Conservation (phyloP, 257 asterid species). For the Oldenlandia corymbosa region DNA sequence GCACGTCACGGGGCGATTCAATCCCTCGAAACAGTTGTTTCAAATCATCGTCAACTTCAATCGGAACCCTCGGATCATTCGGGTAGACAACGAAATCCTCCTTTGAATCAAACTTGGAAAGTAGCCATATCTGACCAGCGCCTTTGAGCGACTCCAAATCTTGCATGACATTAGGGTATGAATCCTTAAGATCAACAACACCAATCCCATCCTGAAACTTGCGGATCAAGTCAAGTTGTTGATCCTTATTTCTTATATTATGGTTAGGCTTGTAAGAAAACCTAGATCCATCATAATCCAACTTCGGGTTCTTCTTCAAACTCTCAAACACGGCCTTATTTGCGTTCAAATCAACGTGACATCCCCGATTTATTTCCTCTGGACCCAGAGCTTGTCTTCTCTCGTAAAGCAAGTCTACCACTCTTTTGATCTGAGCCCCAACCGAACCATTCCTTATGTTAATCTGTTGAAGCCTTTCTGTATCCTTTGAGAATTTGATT, state of each 20-base stretch:
- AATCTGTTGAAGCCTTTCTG: constrained; percentile 78
- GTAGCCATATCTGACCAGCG: constrained; percentile 59
- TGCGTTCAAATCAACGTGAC: constrained; percentile 69
- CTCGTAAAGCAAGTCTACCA: constrained; percentile 74
- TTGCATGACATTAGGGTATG: constrained; percentile 77
- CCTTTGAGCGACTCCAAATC: constrained; percentile 74
- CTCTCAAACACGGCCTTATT: constrained; percentile 82
- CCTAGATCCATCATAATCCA: constrained; percentile 56
- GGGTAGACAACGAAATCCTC: constrained; percentile 84
- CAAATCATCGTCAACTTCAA: constrained; percentile 69
- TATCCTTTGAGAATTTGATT: constrained; percentile 74
- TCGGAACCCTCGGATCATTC: constrained; percentile 49
- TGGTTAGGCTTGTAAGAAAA: constrained; percentile 88
- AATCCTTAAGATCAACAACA: constrained; percentile 73
- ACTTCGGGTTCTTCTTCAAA: constrained; percentile 70
- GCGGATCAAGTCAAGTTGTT: constrained; percentile 50
- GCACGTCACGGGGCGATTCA: constrained; percentile 72
- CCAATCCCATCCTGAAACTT: constrained; percentile 64
- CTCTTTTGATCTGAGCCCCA: constrained; percentile 90
- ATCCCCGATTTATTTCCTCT: constrained; percentile 64
- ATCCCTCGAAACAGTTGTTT: constrained; percentile 57
- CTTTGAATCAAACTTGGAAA: constrained; percentile 64
- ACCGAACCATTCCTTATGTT: constrained; percentile 89
- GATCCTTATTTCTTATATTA: constrained; percentile 49
- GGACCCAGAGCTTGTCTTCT: constrained; percentile 66